Evolutionary conservation across 2,329 filamentous ascomycete species (phyloP), one percentile per base, ranked within the genome.

Genomic region (Ascochyta koolunga): DNA sequence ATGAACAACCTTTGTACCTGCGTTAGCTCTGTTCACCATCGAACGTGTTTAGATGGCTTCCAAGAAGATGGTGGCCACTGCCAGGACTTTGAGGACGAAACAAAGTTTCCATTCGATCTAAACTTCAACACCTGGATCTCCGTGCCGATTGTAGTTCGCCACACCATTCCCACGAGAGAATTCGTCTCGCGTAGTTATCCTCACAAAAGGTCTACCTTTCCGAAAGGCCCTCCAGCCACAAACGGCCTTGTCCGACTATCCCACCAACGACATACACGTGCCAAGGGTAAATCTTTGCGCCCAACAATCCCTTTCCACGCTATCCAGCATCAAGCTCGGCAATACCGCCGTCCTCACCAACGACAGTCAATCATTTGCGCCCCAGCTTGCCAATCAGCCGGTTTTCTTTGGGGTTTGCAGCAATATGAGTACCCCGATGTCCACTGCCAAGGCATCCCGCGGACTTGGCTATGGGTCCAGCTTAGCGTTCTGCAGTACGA

Each of bases 371-470:
- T 6, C 9, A 1, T 55, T 27, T 42, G 6, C 31, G 40, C 31
- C 31, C 18, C 19, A 16, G 21, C 36, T 29, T 19, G 32, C 44
- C 41, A 46, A 46, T n/a, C 27, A 54, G 45, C 50, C 39, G 39
- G 45, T 52, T 56, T 54, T 42, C n/a, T n/a, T 36, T 40, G 29
- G 6, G 21, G 11, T 40, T 54, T 56, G 51, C 37, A 48, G 59
- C 42, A 36, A 58, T 18, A 32, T 65, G 65, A 68, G 65, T 61
- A 68, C 65, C 65, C 35, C 41, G 33, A 68, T 68, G 65, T 59
- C 60, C 56, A 44, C 43, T 38, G 64, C 65, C 65, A 66, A 68
- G 65, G 36, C 38, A 33, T 56, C 39, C 56, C 60, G 54, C 55
- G 22, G 62, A 57, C 65, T 68, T 68, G 65, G 65, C 64, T 56